phyloP scores from a whole-genome alignment of 768 basidiomycete species.

The Hirschioporus abietinus region DNA sequence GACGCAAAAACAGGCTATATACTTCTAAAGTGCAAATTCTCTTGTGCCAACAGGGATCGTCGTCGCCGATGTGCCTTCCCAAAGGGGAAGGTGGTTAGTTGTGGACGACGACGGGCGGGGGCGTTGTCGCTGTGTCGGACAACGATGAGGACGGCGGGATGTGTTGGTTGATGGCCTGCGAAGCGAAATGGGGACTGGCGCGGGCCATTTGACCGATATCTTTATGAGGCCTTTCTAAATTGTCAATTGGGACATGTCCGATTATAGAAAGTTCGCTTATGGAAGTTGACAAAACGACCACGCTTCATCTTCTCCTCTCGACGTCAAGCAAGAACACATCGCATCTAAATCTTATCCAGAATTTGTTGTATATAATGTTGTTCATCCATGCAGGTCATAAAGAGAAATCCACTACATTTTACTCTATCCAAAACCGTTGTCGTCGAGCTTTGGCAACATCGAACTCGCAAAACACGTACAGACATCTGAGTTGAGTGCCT shows the following conservation, averaged over 20 bases:
- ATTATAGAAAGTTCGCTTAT: constrained; percentile 1
- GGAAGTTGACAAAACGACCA: background rate
- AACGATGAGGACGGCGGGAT: constrained; percentile 11
- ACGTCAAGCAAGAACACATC: background rate
- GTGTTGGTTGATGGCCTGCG: constrained; percentile 14
- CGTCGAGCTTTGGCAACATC: background rate
- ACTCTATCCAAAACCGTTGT: background rate
- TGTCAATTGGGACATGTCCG: constrained; percentile 3
- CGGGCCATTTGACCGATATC: constrained; percentile 5
- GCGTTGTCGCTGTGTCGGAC: constrained; percentile 4
- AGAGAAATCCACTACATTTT: background rate
- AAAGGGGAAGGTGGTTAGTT: background rate
- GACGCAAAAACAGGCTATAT: background rate
- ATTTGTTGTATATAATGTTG: background rate
- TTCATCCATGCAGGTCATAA: background rate
- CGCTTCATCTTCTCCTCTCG: background rate
- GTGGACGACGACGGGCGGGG: constrained; percentile 10
- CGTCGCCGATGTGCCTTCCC: background rate
- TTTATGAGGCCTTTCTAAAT: constrained; percentile 7
- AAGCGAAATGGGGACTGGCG: constrained; percentile 17
- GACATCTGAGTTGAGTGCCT: constrained; percentile 1
- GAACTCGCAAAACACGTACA: background rate
- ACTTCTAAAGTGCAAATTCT: background rate
- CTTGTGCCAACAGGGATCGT: background rate
- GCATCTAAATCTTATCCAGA: background rate